phyloP scores from a whole-genome alignment of 208 protist species.

The Trypanosomatidae sp. region DNA sequence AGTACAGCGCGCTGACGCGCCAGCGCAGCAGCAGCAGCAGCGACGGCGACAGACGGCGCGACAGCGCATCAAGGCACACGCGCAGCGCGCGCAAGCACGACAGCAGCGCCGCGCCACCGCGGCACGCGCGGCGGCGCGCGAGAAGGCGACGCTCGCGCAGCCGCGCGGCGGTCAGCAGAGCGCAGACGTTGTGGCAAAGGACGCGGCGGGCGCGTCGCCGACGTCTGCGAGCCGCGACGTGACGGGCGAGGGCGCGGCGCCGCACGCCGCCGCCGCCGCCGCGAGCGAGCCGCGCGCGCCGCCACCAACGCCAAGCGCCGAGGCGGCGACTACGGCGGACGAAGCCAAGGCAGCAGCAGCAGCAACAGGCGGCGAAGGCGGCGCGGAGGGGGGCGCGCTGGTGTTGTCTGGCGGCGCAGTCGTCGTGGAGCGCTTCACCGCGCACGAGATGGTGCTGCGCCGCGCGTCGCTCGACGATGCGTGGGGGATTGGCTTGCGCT shows the following conservation, averaged over 20 bases:
- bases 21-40: slow-evolving; percentile 2
- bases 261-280: not conserved
- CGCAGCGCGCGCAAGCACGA: not conserved
- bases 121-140: slow-evolving; percentile 1
- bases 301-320: not conserved
- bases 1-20: too few relatives aligned
- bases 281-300: not conserved
- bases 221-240: too few relatives aligned
- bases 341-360: slow-evolving; percentile 1
- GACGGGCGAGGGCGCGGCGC: not conserved
- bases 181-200: not conserved
- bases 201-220: not conserved
- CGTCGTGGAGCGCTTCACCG: slow-evolving; percentile 45
- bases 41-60: not conserved
- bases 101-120: not conserved
- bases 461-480: slow-evolving; percentile 30
- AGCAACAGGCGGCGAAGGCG: not conserved
- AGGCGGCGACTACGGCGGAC: slow-evolving; percentile 1
- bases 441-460: slow-evolving; percentile 39
- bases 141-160: not conserved
- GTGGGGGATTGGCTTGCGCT: slow-evolving; percentile 61
- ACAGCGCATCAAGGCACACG: not conserved
- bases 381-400: slow-evolving; percentile 9
- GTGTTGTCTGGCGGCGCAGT: slow-evolving; percentile 29
- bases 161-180: not conserved